Conservation (phyloP, 352 stramenopile genomes). For the Pythium diclinum region DNA sequence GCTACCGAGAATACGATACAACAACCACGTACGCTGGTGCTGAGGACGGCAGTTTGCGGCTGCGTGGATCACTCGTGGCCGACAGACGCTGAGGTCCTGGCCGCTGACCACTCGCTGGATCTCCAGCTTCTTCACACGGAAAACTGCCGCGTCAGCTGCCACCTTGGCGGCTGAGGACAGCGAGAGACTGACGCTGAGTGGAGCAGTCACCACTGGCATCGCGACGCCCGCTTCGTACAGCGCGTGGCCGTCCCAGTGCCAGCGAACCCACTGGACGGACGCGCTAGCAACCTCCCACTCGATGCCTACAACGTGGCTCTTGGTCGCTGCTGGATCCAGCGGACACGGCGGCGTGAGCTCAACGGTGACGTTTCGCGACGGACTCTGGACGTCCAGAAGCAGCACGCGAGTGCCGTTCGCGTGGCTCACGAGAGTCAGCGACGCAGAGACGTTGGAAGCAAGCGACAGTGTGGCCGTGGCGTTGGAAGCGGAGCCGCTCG, state of each 20-base stretch:
- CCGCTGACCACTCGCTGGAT: constrained; percentile 16
- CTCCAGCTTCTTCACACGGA: constrained; percentile 24
- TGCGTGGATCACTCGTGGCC: constrained; percentile 10
- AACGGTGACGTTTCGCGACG: constrained; percentile 13
- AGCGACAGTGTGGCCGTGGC: constrained; percentile 4
- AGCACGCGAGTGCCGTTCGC: background rate
- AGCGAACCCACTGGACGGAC: constrained; percentile 20
- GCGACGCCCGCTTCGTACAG: constrained; percentile 17
- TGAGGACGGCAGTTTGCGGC: constrained; percentile 22
- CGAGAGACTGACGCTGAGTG: constrained; percentile 6
- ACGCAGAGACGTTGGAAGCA: background rate
- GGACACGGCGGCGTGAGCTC: constrained; percentile 18
- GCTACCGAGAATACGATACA: no score
- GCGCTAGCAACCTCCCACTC: constrained; percentile 20
- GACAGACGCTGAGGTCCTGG: constrained; percentile 10
- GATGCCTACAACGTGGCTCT: constrained; percentile 23
- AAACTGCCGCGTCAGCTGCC: background rate
- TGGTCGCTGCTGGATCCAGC: background rate
- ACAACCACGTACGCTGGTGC: constrained; percentile 19
- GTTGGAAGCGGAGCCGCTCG: background rate
- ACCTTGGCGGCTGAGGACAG: background rate
- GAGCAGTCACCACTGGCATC: no score
- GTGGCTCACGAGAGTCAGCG: constrained; percentile 7
- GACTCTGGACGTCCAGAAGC: constrained; percentile 9
- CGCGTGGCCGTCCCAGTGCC: constrained; percentile 25